These are phyloP conservation scores for Fimicolochytrium jonesii DNA, from an alignment of 192 early-diverging fungal genomes.

Conservation along the genomic window DNA sequence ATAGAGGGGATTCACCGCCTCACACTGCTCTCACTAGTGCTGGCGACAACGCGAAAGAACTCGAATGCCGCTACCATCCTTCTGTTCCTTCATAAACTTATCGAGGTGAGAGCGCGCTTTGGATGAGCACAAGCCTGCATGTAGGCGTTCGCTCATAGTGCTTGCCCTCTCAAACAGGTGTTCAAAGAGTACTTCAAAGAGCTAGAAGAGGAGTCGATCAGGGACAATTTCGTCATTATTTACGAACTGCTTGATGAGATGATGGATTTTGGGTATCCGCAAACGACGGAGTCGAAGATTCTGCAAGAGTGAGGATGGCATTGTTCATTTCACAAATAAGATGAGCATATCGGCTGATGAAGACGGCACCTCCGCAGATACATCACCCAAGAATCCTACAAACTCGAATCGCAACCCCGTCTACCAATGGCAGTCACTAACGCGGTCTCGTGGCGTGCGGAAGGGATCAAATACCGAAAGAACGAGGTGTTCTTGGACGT, in stretches of 20 bases:
- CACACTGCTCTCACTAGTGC: slow-evolving; percentile 68
- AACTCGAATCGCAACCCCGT: slow-evolving; percentile 82
- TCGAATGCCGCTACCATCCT: slow-evolving; percentile 95
- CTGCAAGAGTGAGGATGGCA: slow-evolving; percentile 68
- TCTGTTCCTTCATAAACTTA: slow-evolving; percentile 91
- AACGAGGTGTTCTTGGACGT: slow-evolving; percentile 99
- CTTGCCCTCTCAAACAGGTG: slow-evolving; percentile 44
- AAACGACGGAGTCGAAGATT: slow-evolving; percentile 69
- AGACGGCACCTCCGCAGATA: slow-evolving; percentile 60
- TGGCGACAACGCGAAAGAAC: slow-evolving; percentile 95
- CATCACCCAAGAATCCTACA: slow-evolving; percentile 96
- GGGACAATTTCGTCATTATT: slow-evolving; percentile 55
- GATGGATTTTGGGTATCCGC: slow-evolving; percentile 79
- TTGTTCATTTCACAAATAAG: neutral
- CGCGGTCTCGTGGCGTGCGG: slow-evolving; percentile 89
- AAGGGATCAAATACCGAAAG: slow-evolving; percentile 93
- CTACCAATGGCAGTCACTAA: slow-evolving; percentile 85
- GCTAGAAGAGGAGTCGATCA: slow-evolving; percentile 71
- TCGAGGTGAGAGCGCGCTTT: slow-evolving; percentile 51
- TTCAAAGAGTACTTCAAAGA: slow-evolving; percentile 92
- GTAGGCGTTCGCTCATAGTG: neutral
- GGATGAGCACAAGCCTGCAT: neutral
- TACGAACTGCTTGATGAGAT: slow-evolving; percentile 57
- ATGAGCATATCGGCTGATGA: slow-evolving; percentile 35
- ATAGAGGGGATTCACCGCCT: too few relatives aligned